Evolutionary conservation across 441 rosid genomes (phyloP), one percentile per base, ranked within the genome.

Genomic region (Gossypium lobatum): DNA sequence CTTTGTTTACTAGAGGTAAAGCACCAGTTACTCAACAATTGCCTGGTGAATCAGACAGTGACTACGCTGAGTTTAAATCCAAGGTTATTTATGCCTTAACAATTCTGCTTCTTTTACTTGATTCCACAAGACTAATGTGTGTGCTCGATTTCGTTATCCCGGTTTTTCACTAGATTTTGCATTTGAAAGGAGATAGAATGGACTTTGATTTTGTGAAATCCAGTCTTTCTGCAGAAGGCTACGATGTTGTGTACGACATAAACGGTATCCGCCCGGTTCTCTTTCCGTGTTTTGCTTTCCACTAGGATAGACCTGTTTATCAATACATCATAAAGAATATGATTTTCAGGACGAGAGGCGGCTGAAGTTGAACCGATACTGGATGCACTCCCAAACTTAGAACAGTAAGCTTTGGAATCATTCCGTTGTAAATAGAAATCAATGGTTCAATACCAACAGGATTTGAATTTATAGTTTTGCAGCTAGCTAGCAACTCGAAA

Each of bases 1-100:
- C 97, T 62, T 85, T 95, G 86, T 95, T 95, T 75, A 93, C 98
- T 3, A 86, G 97, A 78, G 99, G 98, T 65, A 95, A 95, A 83
- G 85, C 97, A 70, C 92, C 98, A 72, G 79, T 93, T 68, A 83
- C 98, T 37, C 90, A 91, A 74, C 93, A 87, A 74, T 76, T 95
- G 69, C 97, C 98, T 0, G 95, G 96, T 69, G 98, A 93, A 87
- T 85, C 97, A 60, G 98, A 89, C 82, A 84, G 85, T 79, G 98
- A 91, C 62, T 95, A 74, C 39, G 83, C 96, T 64, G 91, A 88
- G 37, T 95, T 93, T 79, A 90, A 96, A 42, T 95, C 98, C 73
- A 85, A 93, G 97, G 99, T 93, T 82, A 58, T 31, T 31, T 54
- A 4, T 52, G n/a, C 34, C 52, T 55, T 18, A 59, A 52, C n/a